phyloP scores from a whole-genome alignment of 2,329 filamentous ascomycete genomes.

The Fusarium zealandicum region DNA sequence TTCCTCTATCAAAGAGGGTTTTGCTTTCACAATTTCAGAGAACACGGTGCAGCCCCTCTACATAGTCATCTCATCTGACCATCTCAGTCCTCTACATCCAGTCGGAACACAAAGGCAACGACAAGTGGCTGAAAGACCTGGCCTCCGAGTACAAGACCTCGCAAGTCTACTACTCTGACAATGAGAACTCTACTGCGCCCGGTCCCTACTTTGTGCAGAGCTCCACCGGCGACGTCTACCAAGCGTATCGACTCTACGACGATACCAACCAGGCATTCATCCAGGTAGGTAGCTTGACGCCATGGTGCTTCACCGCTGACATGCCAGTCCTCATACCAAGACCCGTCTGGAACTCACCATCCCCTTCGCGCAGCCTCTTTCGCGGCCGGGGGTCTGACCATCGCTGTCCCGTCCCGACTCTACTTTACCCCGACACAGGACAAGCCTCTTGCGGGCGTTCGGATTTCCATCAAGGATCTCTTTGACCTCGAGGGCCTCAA shows the following conservation, averaged over 20 bases:
- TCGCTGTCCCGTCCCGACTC: conserved; percentile 10
- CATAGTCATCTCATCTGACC: background rate
- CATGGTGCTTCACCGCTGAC: background rate
- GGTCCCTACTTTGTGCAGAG: conserved; percentile 19
- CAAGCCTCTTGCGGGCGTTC: conserved; percentile 1
- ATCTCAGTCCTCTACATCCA: background rate
- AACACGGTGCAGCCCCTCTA: too few relatives aligned
- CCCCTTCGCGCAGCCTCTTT: conserved; percentile 13
- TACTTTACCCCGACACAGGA: background rate
- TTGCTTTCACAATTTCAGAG: too few relatives aligned
- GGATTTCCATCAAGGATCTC: conserved; percentile 14
- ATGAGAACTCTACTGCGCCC: background rate
- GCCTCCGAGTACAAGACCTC: background rate
- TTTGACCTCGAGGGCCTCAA: conserved; percentile 26
- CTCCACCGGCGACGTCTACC: conserved; percentile 4
- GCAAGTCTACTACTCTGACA: background rate
- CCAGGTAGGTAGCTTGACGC: background rate
- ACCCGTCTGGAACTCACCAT: conserved; percentile 12
- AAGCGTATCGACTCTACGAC: conserved; percentile 4
- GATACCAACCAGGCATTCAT: conserved; percentile 23
- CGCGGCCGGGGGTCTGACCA: conserved; percentile 8
- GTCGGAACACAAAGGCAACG: background rate
- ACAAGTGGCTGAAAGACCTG: background rate
- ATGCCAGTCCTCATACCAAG: conserved; percentile 16
- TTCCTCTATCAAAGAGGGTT: too few relatives aligned